Percentiles rank a stretch among this genome's conserved stretches.
Conservation (phyloP, 108 stramenopile species). For the Hondaea fermentalgiana region DNA sequence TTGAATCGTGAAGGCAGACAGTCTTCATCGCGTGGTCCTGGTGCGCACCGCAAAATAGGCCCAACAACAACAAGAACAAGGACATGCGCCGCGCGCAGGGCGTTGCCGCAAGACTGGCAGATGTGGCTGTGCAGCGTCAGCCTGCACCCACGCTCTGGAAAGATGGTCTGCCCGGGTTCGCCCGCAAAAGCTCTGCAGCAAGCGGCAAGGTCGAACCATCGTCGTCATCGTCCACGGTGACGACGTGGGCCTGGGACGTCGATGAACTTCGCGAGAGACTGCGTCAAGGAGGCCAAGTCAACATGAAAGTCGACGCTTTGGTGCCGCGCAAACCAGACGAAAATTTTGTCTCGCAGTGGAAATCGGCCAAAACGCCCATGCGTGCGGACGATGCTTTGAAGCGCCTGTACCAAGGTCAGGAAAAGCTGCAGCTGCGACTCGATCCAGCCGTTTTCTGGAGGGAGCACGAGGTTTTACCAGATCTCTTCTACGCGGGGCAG, state of each 20-base stretch:
- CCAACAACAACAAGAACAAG: too few relatives aligned
- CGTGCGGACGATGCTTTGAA: background rate
- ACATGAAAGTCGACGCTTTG: background rate
- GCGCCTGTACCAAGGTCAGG: background rate
- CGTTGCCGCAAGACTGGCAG: background rate
- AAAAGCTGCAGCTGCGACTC: background rate
- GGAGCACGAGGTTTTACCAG: background rate
- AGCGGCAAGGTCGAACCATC: background rate
- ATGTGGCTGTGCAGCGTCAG: background rate
- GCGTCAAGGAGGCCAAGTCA: background rate
- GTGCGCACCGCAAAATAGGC: too few relatives aligned
- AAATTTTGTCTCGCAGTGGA: slow-evolving; percentile 8
- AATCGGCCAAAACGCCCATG: background rate
- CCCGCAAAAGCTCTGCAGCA: background rate
- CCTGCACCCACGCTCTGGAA: background rate
- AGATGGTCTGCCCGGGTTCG: background rate
- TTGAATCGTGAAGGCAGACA: too few relatives aligned
- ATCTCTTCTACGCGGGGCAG: background rate
- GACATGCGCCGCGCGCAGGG: too few relatives aligned
- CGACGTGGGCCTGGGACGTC: background rate
- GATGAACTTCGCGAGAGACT: background rate
- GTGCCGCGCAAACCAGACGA: background rate
- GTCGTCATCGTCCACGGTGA: background rate
- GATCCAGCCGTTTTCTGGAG: slow-evolving; percentile 9
- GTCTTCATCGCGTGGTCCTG: too few relatives aligned